phyloP scores from a whole-genome alignment of 371 early-diverging fungal species.

The Mycotypha africana region DNA sequence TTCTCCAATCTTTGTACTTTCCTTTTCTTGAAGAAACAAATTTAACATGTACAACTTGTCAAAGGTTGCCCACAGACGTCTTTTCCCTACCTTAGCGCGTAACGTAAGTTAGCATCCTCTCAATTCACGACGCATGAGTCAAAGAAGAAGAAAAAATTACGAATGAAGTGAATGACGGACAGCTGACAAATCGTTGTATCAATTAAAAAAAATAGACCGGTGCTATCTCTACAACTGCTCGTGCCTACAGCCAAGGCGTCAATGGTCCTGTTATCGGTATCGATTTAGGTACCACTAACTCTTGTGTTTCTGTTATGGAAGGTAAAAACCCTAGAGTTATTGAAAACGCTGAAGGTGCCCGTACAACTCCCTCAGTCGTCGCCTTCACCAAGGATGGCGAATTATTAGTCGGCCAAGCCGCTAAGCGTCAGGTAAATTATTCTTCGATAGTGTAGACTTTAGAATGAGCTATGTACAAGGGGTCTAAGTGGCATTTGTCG shows the following conservation, averaged over 20 bases:
- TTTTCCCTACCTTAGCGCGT: constrained; percentile 26
- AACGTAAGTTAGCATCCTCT: constrained; percentile 15
- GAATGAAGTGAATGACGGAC: too few species aligned
- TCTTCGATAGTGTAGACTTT: too few species aligned
- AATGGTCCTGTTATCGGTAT: constrained; percentile 94
- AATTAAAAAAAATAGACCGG: constrained; percentile 7
- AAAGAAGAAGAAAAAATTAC: neutral
- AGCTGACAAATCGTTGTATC: neutral
- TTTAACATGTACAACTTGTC: constrained; percentile 37
- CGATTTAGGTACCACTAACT: constrained; percentile 98
- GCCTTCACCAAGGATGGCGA: constrained; percentile 85
- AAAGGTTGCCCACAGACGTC: constrained; percentile 29
- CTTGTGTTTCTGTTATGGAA: constrained; percentile 94
- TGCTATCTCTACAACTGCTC: constrained; percentile 23
- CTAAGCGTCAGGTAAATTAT: constrained; percentile 67
- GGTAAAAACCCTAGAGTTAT: constrained; percentile 92
- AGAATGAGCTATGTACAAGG: too few species aligned
- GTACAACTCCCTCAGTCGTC: constrained; percentile 95
- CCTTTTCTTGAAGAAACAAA: constrained; percentile 4
- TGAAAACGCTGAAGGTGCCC: constrained; percentile 88
- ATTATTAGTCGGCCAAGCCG: constrained; percentile 88
- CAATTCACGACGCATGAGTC: neutral
- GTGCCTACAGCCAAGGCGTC: constrained; percentile 63
- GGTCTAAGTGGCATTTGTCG: too few species aligned
- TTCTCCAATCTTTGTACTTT: constrained; percentile 3